Evolutionary conservation across 1,139 yeast species (phyloP).

Genomic region (Candida labiduridarum): DNA sequence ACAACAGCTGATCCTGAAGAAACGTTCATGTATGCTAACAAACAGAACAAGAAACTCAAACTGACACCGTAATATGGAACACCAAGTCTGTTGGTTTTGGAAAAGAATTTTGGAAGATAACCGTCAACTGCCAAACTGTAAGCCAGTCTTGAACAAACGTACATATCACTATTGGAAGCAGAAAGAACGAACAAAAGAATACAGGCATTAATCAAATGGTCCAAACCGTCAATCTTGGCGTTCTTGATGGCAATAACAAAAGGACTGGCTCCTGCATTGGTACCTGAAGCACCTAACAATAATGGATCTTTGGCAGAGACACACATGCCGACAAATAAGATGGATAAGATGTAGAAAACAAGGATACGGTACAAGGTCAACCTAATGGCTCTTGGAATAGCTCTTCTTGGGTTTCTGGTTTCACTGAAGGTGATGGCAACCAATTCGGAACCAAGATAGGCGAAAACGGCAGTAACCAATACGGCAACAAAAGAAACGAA

Average conservation of each 20-base stretch:
- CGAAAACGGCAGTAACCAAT: constrained; percentile 73
- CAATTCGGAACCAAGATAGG: constrained; percentile 77
- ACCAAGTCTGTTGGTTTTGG: constrained; percentile 39
- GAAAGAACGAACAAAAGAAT: constrained; percentile 48
- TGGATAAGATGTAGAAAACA: constrained; percentile 66
- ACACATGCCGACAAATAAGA: constrained; percentile 72
- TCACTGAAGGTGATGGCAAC: constrained; percentile 73
- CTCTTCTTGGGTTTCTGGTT: constrained; percentile 71
- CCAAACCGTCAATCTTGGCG: constrained; percentile 44
- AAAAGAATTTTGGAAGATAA: constrained; percentile 55
- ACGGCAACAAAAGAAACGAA: constrained; percentile 70
- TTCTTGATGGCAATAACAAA: constrained; percentile 56
- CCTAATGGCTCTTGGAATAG: constrained; percentile 77
- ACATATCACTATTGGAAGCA: constrained; percentile 53
- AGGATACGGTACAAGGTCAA: constrained; percentile 77
- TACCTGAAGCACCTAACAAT: constrained; percentile 39
- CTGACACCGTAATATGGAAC: constrained; percentile 43
- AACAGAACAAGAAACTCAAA: constrained; percentile 48
- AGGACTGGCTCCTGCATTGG: constrained; percentile 77
- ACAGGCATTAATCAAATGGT: constrained; percentile 49
- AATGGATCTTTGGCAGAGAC: constrained; percentile 70
- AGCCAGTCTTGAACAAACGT: constrained; percentile 48
- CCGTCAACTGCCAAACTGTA: constrained; percentile 50
- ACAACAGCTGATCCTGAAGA: constrained; percentile 53
- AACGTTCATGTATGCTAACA: constrained; percentile 66